phyloP scores from a whole-genome alignment of 2,329 filamentous ascomycete genomes.

The Colletotrichum higginsianum region DNA sequence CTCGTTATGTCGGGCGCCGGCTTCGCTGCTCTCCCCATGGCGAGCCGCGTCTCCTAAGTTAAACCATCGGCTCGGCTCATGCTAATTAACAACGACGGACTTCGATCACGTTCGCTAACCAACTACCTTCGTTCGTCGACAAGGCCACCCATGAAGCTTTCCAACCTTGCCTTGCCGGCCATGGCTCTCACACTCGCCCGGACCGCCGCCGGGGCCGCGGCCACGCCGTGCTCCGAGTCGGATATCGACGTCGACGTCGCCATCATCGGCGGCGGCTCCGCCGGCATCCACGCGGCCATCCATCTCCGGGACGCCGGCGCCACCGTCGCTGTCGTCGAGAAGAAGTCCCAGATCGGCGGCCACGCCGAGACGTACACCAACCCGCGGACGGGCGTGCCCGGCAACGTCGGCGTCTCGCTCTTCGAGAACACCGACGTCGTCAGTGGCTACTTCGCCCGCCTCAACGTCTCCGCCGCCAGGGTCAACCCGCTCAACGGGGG shows the following conservation, averaged over 20 bases:
- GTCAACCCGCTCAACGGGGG: conserved; percentile 12
- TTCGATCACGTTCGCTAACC: background rate
- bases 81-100: no score
- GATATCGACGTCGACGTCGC: conserved; percentile 43
- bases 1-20: no score
- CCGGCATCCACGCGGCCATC: conserved; percentile 58
- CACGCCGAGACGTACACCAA: conserved; percentile 59
- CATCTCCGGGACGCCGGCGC: conserved; percentile 54
- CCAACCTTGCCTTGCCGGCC: conserved; percentile 19
- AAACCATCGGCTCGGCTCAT: no score
- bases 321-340: conserved; percentile 57
- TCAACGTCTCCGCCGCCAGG: conserved; percentile 47
- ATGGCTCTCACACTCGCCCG: conserved; percentile 3
- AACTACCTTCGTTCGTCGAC: background rate
- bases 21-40: background rate
- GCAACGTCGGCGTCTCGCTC: conserved; percentile 45
- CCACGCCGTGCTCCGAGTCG: background rate
- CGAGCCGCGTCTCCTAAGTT: background rate
- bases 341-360: conserved; percentile 54
- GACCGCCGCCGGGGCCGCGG: background rate
- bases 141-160: conserved; percentile 24
- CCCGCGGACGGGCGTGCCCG: conserved; percentile 30
- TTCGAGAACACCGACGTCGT: conserved; percentile 53
- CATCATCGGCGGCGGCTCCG: conserved; percentile 59
- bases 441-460: conserved; percentile 53